A percentile compares a stretch with the other conserved stretches of the same genome.
These are phyloP conservation scores for Marasmius oreades DNA, from an alignment of 1,284 basidiomycete genomes.

Conservation along the genomic window DNA sequence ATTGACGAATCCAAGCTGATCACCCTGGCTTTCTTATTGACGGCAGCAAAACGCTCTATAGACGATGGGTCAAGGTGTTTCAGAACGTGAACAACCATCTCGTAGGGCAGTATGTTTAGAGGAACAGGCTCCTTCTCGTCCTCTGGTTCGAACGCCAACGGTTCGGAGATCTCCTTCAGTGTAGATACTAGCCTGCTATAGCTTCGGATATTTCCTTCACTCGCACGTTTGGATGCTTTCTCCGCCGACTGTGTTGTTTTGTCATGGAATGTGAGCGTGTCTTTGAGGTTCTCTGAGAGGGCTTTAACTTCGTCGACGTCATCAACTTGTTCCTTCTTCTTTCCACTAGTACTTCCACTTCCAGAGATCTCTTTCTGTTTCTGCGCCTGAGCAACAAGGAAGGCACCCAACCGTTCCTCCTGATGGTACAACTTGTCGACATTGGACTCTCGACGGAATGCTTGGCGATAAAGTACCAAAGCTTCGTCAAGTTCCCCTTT, in stretches of 20 bases:
- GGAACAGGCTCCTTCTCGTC: constrained; percentile 57
- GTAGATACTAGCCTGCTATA: constrained; percentile 36
- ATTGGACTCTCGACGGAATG: constrained; percentile 71
- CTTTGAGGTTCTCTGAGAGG: constrained; percentile 8
- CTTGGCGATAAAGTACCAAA: constrained; percentile 68
- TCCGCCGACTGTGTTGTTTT: not conserved
- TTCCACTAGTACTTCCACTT: constrained; percentile 8
- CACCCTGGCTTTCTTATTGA: constrained; percentile 70
- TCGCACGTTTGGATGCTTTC: not conserved
- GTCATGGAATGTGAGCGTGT: constrained; percentile 8
- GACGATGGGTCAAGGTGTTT: constrained; percentile 55
- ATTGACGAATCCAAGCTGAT: constrained; percentile 63
- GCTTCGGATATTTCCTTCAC: not conserved
- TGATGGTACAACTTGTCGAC: constrained; percentile 63
- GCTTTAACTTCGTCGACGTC: constrained; percentile 7
- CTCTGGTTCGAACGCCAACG: constrained; percentile 64
- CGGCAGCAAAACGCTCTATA: constrained; percentile 74
- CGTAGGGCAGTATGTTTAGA: constrained; percentile 66
- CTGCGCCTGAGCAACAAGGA: constrained; percentile 24
- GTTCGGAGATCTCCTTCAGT: constrained; percentile 43
- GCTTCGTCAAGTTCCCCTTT: constrained; percentile 73
- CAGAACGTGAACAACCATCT: constrained; percentile 71
- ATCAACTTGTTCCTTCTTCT: constrained; percentile 20
- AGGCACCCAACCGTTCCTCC: constrained; percentile 45
- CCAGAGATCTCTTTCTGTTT: constrained; percentile 7